These are phyloP conservation scores for Mucor velutinosus DNA, from an alignment of 371 early-diverging fungal genomes.

Conservation along the genomic window DNA sequence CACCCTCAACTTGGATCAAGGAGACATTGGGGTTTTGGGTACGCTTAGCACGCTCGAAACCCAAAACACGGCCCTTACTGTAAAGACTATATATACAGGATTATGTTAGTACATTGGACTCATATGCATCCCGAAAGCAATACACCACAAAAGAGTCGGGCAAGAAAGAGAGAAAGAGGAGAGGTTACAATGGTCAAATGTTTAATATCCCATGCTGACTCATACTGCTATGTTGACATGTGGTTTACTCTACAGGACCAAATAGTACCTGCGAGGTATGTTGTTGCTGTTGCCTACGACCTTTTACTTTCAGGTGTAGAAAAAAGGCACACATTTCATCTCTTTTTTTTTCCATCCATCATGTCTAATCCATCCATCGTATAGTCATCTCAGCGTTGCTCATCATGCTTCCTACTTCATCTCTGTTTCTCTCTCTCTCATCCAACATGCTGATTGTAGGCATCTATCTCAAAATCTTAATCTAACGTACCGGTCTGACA, in stretches of 20 bases:
- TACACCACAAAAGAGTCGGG: too few relatives aligned
- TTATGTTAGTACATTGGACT: too few relatives aligned
- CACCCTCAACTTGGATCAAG: slow-evolving; percentile 93
- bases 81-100: slow-evolving; percentile 74
- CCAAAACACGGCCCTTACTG: slow-evolving; percentile 95
- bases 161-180: too few relatives aligned
- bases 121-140: too few relatives aligned
- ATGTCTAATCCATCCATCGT: too few relatives aligned
- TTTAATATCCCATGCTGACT: not conserved
- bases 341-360: too few relatives aligned
- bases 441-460: not conserved
- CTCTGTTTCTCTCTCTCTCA: not conserved
- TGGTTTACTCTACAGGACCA: too few relatives aligned
- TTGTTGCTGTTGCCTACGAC: too few relatives aligned
- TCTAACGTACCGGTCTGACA: slow-evolving; percentile 23
- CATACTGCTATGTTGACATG: not conserved
- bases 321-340: too few relatives aligned
- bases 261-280: too few relatives aligned
- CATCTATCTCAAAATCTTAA: not conserved
- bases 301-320: too few relatives aligned
- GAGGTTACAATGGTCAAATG: not conserved
- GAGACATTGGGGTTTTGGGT: slow-evolving; percentile 89
- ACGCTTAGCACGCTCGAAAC: slow-evolving; percentile 92
- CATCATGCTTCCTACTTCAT: not conserved
- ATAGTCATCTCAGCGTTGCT: too few relatives aligned